Evolutionary conservation across 371 early-diverging fungal genomes (phyloP).

Genomic region (Lichtheimia ornata): DNA sequence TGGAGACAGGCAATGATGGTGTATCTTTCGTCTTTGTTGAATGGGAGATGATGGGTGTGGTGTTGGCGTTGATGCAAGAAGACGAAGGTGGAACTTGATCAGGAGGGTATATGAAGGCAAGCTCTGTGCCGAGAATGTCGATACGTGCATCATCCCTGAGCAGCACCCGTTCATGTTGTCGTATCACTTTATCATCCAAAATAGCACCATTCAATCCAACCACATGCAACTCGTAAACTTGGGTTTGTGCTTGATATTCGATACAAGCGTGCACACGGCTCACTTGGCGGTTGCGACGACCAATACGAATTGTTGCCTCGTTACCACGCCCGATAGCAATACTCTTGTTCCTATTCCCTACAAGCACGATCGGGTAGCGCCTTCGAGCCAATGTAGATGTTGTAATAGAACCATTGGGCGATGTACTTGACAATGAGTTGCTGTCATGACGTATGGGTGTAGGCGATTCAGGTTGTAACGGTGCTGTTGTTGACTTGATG

Average conservation of each 20-base stretch:
- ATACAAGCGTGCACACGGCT: conserved; percentile 60
- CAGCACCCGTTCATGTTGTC: conserved; percentile 33
- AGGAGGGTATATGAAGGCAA: conserved; percentile 12
- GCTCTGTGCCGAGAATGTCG: conserved; percentile 36
- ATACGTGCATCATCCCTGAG: conserved; percentile 35
- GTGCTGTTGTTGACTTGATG: too few species aligned
- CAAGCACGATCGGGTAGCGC: too few species aligned
- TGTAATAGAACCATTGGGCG: too few species aligned
- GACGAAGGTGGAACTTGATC: background rate
- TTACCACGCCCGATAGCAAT: conserved; percentile 61
- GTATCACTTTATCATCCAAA: conserved; percentile 34
- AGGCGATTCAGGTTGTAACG: too few species aligned
- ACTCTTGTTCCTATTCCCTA: too few species aligned
- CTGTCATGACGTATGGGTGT: too few species aligned
- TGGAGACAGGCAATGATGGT: background rate
- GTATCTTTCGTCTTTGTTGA: background rate
- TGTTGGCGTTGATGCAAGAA: conserved; percentile 1
- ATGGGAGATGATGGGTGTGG: background rate
- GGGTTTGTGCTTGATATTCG: conserved; percentile 28
- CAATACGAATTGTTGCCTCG: conserved; percentile 58
- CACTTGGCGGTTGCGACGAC: conserved; percentile 59
- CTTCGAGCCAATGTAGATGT: too few species aligned
- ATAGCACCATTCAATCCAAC: conserved; percentile 59
- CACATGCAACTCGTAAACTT: conserved; percentile 50
- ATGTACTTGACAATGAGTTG: too few species aligned